A percentile compares a stretch with the other conserved stretches of the same genome.
Evolutionary conservation across 1,284 basidiomycete species (phyloP).

Genomic region (Apiotrichum laibachii): DNA sequence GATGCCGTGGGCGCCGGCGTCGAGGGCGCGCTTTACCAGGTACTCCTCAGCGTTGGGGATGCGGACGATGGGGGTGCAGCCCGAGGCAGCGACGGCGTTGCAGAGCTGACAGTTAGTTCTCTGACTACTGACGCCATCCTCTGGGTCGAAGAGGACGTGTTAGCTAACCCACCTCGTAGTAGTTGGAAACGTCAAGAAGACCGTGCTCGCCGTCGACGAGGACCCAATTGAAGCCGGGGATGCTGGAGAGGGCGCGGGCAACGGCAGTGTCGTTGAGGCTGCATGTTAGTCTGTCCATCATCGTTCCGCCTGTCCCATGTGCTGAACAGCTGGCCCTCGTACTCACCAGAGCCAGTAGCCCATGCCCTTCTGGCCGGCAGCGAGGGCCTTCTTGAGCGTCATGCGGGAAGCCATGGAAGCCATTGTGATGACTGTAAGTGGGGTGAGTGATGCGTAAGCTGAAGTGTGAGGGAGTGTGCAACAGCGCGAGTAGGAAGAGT

Average conservation of each 20-base stretch:
- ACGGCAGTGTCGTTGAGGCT: slow-evolving; percentile 32
- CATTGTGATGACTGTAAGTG: background rate
- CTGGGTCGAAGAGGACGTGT: background rate
- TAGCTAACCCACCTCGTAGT: slow-evolving; percentile 27
- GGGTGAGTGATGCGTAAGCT: background rate
- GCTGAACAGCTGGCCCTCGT: too few species aligned
- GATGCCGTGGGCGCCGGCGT: slow-evolving; percentile 40
- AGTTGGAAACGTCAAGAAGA: slow-evolving; percentile 26
- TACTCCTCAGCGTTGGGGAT: slow-evolving; percentile 39
- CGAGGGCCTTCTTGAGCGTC: slow-evolving; percentile 55
- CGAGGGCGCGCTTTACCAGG: slow-evolving; percentile 46
- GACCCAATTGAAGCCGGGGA: slow-evolving; percentile 35
- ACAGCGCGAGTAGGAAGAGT: background rate
- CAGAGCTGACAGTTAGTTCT: slow-evolving; percentile 12
- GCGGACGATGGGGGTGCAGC: slow-evolving; percentile 40
- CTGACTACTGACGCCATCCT: too few species aligned
- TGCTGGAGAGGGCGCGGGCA: slow-evolving; percentile 31
- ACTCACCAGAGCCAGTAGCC: slow-evolving; percentile 65
- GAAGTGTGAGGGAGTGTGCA: background rate
- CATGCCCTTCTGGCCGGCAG: slow-evolving; percentile 60
- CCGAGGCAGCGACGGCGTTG: slow-evolving; percentile 28
- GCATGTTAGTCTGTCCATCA: slow-evolving; percentile 4
- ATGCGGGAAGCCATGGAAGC: slow-evolving; percentile 7
- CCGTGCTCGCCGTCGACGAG: slow-evolving; percentile 36
- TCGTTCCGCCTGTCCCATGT: background rate